Base-by-base conservation (phyloP, 176 grass and related monocot species). In the Carex myosuroides region DNA sequence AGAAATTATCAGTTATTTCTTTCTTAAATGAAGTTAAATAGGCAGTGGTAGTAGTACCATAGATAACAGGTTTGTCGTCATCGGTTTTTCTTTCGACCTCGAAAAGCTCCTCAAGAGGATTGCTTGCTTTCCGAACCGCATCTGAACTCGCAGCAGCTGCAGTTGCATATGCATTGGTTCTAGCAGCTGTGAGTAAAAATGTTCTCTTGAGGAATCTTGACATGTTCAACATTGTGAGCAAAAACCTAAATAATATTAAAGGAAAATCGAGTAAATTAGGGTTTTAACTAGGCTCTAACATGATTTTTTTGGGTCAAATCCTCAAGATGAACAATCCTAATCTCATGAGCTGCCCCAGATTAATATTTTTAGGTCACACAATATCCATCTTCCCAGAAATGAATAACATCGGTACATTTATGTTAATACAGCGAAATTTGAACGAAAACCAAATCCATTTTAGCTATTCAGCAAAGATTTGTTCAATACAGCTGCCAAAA, bases 61-160 rank as follows among this genome's bases (percentile, higher is more conserved):
- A 98, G 86, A 87, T 77, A 64, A 94, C 86, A 73, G 80, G 85
- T 71, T 95, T 90, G 30, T 93, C 89, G 0, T 98, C 96, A 54
- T 92, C 88, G 26, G 88, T 85, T 67, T 50, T 95, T 82, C 96
- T 73, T 39, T 98, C 91, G 39, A 93, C 87, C 88, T 98, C 93
- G 65, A 98, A 98, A 61, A 98, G 92, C 70, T 98, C 93, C 88
- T 98, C 91, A 10, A 98, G 93, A 4, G 93, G 89, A 78, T 98
- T 98, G 57, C 88, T 87, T 48, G 91, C 85, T 80, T 85, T 90
- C 85, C 81, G 85, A 26, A 70, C 85, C 14, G 78, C 85, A 8
- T 76, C 74, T 1, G 88, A 59, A 35, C 50, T 30, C 5, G 85
- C 85, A 13, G 85, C 88, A 52, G 87, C 41, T 16, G 57, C 75